Evolutionary conservation across 495 filamentous ascomycete species (phyloP), one percentile per base, ranked within the genome.

Genomic region (Xylaria telfairii): DNA sequence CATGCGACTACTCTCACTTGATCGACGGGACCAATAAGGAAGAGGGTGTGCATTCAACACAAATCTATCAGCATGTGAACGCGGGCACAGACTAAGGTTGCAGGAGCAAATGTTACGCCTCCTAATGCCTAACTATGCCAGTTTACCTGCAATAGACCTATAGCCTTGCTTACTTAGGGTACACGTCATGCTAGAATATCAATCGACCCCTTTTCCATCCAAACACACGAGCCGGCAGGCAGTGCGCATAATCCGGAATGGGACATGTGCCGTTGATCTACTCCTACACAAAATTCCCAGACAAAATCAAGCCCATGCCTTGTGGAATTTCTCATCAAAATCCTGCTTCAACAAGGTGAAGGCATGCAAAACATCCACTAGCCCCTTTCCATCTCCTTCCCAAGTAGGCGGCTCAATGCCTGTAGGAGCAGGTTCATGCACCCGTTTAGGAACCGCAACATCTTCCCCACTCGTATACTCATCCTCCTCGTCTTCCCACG

Each of bases 251-350:
- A 34, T 3, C 13, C 28, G 13, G 13, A 12, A n/a, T 9, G 19
- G 53, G 53, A 17, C 34, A 57, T 57, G 9, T 34, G 54, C 28
- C 24, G 26, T 56, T 26, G 19, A 57, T 34, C 1, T 57, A 34
- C 30, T 34, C 54, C 54, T 57, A 57, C 54, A 34, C 28, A 34
- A 30, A 0, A 47, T 53, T 28, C 28, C 30, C 2, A 8, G 15
- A 30, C 19, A 42, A 19, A 5, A 65, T 68, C 61, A 85, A 64
- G 83, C 83, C 77, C 77, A 89, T 46, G 90, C 92, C 54, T 83
- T 85, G 69, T 69, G 84, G 80, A 93, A 92, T 79, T 91, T 92
- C 39, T 78, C 78, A 72, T 92, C 86, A 76, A 93, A 93, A 72
- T 89, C 87, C 37, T 66, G 71, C 71, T 83, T 85, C 71, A 93